Conservation (phyloP, 179 eudicot genomes). For the Beta macrorhiza region DNA sequence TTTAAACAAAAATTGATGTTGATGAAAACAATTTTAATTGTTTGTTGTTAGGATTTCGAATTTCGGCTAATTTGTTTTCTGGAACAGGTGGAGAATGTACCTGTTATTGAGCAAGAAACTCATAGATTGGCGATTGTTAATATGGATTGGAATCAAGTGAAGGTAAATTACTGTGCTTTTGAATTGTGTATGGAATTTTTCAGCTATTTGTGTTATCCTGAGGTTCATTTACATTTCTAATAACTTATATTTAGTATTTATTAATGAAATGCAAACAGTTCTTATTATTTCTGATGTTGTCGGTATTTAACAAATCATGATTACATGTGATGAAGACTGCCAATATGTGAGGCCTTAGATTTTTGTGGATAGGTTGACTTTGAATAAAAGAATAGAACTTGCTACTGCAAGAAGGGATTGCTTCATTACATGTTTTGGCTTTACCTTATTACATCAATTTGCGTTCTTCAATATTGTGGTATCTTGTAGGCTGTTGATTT, state of each 20-base stretch:
- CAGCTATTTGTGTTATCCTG: no score
- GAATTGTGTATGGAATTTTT: background rate
- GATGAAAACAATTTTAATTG: background rate
- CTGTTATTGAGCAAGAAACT: slow-evolving; percentile 79
- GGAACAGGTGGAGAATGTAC: slow-evolving; percentile 68
- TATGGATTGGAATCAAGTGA: slow-evolving; percentile 89
- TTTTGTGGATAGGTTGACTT: background rate
- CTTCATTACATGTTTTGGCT: background rate
- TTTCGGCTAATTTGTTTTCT: background rate
- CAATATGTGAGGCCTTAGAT: background rate
- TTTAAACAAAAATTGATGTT: background rate
- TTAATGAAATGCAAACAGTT: background rate
- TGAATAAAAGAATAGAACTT: background rate
- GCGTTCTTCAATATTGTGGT: slow-evolving; percentile 14
- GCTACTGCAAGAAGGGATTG: background rate
- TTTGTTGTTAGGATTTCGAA: background rate
- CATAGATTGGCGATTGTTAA: slow-evolving; percentile 79
- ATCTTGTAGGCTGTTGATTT: slow-evolving; percentile 74
- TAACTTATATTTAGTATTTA: background rate
- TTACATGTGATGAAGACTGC: background rate
- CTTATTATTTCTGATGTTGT: background rate
- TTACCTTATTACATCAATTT: background rate
- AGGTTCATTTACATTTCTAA: background rate
- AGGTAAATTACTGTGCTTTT: slow-evolving; percentile 37
- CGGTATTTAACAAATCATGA: background rate